phyloP scores from a whole-genome alignment of 352 stramenopile species.

The Globisporangium ultimum region DNA sequence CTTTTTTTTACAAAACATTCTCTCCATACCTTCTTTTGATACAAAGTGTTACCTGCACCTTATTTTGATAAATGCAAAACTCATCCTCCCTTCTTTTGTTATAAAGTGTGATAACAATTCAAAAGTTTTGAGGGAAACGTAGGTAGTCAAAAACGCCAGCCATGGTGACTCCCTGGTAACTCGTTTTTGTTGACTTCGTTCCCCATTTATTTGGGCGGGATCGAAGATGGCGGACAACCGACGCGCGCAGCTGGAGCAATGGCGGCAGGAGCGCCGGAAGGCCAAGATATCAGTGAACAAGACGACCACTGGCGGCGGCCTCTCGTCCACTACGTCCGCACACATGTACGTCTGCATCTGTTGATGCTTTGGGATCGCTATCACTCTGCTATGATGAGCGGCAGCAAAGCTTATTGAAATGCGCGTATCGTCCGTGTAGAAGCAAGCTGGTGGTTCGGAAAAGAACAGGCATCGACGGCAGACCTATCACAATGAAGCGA shows the following conservation, averaged over 20 bases:
- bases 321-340: not conserved
- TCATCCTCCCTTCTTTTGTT: not conserved
- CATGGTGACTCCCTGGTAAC: not conserved
- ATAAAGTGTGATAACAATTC: not conserved
- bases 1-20: no score
- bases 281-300: slow-evolving; percentile 11
- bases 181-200: not conserved
- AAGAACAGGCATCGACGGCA: not conserved
- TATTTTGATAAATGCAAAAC: no score
- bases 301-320: not conserved
- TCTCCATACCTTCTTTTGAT: no score
- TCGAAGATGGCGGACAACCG: slow-evolving; percentile 51
- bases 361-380: not conserved
- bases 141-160: not conserved
- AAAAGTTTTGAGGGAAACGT: not conserved
- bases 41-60: no score
- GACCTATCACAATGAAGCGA: not conserved
- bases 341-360: slow-evolving; percentile 2
- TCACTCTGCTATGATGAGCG: not conserved
- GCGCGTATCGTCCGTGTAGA: slow-evolving; percentile 3
- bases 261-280: slow-evolving; percentile 48
- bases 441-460: not conserved
- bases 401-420: not conserved
- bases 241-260: slow-evolving; percentile 58
- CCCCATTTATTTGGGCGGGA: slow-evolving; percentile 11